These are phyloP conservation scores for Glomus cerebriforme DNA, from an alignment of 192 early-diverging fungal genomes.

Conservation along the genomic window DNA sequence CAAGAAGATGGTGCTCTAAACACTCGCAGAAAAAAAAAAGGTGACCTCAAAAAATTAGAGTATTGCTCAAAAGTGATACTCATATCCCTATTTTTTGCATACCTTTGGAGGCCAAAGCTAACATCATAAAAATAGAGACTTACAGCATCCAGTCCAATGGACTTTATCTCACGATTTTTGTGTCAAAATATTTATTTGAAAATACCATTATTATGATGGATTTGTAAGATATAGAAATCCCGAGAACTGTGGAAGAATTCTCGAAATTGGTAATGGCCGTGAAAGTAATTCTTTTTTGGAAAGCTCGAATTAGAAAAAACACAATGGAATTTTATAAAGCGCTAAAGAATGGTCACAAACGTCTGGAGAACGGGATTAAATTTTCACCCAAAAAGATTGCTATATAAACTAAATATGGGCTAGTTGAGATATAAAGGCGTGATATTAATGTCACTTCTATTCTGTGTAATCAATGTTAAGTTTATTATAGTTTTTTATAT, in stretches of 20 bases:
- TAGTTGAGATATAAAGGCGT: too few relatives aligned
- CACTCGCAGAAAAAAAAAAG: neutral
- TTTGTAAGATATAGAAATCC: neutral
- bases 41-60: neutral
- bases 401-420: too few relatives aligned
- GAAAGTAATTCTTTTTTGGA: constrained; percentile 3
- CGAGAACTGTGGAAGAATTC: constrained; percentile 1
- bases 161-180: neutral
- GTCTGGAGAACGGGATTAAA: too few relatives aligned
- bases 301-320: too few relatives aligned
- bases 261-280: neutral
- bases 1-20: constrained; percentile 10
- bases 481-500: too few relatives aligned
- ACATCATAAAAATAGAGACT: neutral
- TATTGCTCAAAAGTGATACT: constrained; percentile 1
- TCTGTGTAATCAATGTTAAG: too few relatives aligned
- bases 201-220: too few relatives aligned
- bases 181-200: constrained; percentile 15
- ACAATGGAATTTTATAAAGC: too few relatives aligned
- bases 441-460: too few relatives aligned
- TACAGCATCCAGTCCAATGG: neutral
- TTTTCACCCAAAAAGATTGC: too few relatives aligned
- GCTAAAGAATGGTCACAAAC: too few relatives aligned
- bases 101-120: neutral
- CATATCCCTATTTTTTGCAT: neutral